Base-by-base conservation (phyloP, 2,329 filamentous ascomycete species). In the Aspergillus novofumigatus region DNA sequence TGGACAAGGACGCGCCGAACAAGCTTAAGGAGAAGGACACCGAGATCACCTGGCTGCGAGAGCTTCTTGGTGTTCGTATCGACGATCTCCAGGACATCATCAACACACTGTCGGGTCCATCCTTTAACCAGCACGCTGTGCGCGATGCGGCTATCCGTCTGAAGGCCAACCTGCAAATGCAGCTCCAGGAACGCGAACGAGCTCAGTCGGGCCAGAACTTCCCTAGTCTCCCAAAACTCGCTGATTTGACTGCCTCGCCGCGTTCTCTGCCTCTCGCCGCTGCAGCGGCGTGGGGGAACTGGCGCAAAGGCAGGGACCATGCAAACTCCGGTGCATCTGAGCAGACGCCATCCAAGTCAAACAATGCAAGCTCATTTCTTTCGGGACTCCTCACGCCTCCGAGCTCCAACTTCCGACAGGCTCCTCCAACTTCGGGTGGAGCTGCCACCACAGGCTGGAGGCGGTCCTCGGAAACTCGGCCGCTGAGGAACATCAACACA, bases 221-320 rank as follows among this genome's bases (percentile, higher is more conserved):
- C 64, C 89, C 90, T 4, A 90, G 89, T 44, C 83, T 96, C 45
- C 88, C 91, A 1, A 88, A 88, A 49, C 84, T 90, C 32, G 86
- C 92, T 49, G 86, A 85, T 62, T 86, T 92, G 61, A 88, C 90
- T 10, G 86, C 88, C 4, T 89, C 91, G 2, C 93, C 92, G 3
- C 87, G 91, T 32, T 88, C 76, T 7, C 67, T 96, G 17, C 91
- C 90, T 5, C 88, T 96, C 70, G 89, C 88, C 3, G 88, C 96
- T 25, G 91, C 91, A n/a, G 91, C 92, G n/a, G 93, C 92, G n/a
- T 96, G 92, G 85, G 92, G 91, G 49, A 96, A 88, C 73, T 97
- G 93, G 93, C 87, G 92, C 53, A 93, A 89, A 71, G 84, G 83
- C 17, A 82, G 80, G 65, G 83, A 84, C 55, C 76, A 76, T 5